Percentiles rank a stretch among this genome's conserved stretches.
Evolutionary conservation across 1,284 basidiomycete species (phyloP).

Genomic region (Ustilago sp.): DNA sequence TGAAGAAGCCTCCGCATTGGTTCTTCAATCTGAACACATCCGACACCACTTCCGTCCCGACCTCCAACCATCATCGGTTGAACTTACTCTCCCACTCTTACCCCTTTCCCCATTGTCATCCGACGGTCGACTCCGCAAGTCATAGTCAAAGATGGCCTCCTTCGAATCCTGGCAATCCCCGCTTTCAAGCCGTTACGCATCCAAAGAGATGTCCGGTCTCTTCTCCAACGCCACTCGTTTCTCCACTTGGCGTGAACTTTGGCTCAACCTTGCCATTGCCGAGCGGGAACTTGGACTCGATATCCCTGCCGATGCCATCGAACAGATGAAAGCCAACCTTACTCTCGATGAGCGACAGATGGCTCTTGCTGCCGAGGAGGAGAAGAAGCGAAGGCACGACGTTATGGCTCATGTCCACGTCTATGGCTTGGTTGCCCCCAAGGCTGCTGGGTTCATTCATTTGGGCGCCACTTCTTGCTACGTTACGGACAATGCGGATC

Average conservation of each 20-base stretch:
- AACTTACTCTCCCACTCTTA: background rate
- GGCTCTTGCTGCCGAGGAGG: slow-evolving; percentile 88
- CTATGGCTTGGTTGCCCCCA: slow-evolving; percentile 91
- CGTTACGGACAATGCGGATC: slow-evolving; percentile 89
- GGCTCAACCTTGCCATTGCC: slow-evolving; percentile 95
- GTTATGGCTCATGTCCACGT: slow-evolving; percentile 99
- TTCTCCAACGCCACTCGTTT: slow-evolving; percentile 95
- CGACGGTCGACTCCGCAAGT: background rate
- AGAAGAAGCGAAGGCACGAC: slow-evolving; percentile 97
- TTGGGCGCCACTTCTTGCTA: slow-evolving; percentile 98
- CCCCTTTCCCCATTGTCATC: background rate
- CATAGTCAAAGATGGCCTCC: slow-evolving; percentile 32
- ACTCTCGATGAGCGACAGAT: slow-evolving; percentile 89
- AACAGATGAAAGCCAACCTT: slow-evolving; percentile 91
- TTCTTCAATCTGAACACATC: background rate
- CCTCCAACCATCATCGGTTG: slow-evolving; percentile 6
- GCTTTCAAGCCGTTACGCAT: slow-evolving; percentile 83
- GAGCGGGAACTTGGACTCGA: slow-evolving; percentile 94
- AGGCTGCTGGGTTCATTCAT: slow-evolving; percentile 97
- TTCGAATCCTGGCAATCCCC: slow-evolving; percentile 67
- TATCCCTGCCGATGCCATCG: slow-evolving; percentile 89
- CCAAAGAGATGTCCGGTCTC: slow-evolving; percentile 96
- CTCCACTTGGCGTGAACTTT: slow-evolving; percentile 94
- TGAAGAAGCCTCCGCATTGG: slow-evolving; percentile 16
- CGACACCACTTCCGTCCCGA: no score